Base-by-base conservation (phyloP, 2,329 filamentous ascomycete genomes). In the Gaeumannomyces tritici region DNA sequence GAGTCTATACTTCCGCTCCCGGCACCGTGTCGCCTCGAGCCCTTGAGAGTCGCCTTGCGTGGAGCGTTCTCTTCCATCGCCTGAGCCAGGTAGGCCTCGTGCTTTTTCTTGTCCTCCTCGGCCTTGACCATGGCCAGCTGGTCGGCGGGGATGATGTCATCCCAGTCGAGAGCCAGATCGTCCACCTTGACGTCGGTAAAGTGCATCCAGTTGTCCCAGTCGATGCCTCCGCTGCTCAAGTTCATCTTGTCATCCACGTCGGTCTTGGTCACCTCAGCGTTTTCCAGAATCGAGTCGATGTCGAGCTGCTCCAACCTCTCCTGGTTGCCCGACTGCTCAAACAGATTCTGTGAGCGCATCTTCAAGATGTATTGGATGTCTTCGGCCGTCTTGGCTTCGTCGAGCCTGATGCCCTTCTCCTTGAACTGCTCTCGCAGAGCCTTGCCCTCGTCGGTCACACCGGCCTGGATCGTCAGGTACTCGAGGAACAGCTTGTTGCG, bases 111-210 rank as follows among this genome's bases (percentile, higher is more conserved):
- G 67, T 96, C 90, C 70, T 98, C 93, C 60, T 96, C 91, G 0
- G 87, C 88, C 73, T 96, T 96, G 75, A 98, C 89, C 64, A 87
- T 88, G 21, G 93, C 93, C 24, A 99, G 83, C 70, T 96, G 88
- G 9, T 96, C 92, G 64, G 93, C 92, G 0, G 95, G 96, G 68
- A 99, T 98, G 69, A 99, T 99, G 67, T 98, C 90, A 70, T 99
- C 95, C 95, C 95, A 99, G 68, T 96, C 92, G 29, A 98, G 86
- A 66, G 79, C 77, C 59, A 85, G 78, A 60, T 86, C 83, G 64
- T 98, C 90, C 28, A 98, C 90, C 76, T 98, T 98, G 74, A 98
- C 93, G 74, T 99, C 95, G 1, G 95, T 97, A 70, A 96, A 96
- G 71, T 98, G 92, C 78, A 99, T 87, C 74, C 98, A 99, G 65